Evolutionary conservation across 2,329 filamentous ascomycete genomes (phyloP).

Genomic region (Paracoccidioides lutzii): DNA sequence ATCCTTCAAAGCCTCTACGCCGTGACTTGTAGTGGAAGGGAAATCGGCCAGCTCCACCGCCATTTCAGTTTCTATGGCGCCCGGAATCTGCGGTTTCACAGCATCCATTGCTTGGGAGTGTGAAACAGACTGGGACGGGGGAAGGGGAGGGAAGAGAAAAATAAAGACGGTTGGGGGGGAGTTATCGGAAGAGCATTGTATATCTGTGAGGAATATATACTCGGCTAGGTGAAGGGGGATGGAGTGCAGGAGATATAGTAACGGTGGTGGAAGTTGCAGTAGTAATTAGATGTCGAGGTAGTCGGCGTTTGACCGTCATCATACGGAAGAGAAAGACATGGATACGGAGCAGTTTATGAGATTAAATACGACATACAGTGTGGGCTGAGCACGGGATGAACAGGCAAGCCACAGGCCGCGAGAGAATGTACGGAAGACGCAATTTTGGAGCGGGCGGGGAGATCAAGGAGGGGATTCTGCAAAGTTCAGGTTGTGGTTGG

Average conservation of each 20-base stretch:
- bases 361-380: neutral
- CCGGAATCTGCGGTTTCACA: conserved; percentile 16
- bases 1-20: conserved; percentile 65
- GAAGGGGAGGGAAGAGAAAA: neutral
- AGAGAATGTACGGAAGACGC: neutral
- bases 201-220: conserved; percentile 6
- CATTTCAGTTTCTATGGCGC: conserved; percentile 27
- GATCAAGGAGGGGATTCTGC: neutral
- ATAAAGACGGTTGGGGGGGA: neutral
- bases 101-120: conserved; percentile 4
- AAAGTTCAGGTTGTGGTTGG: neutral
- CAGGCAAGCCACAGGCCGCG: neutral
- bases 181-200: conserved; percentile 21
- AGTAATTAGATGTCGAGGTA: neutral
- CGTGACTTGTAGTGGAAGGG: conserved; percentile 31
- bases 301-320: neutral
- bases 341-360: neutral
- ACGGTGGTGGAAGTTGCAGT: conserved; percentile 1
- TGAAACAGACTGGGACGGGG: conserved; percentile 4
- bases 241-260: conserved; percentile 11
- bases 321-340: neutral
- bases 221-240: conserved; percentile 8
- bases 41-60: conserved; percentile 29
- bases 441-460: conserved; percentile 2
- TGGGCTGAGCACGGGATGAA: neutral